These are phyloP conservation scores for Spiromastix sp. DNA, from an alignment of 2,329 filamentous ascomycete genomes.

Conservation along the genomic window DNA sequence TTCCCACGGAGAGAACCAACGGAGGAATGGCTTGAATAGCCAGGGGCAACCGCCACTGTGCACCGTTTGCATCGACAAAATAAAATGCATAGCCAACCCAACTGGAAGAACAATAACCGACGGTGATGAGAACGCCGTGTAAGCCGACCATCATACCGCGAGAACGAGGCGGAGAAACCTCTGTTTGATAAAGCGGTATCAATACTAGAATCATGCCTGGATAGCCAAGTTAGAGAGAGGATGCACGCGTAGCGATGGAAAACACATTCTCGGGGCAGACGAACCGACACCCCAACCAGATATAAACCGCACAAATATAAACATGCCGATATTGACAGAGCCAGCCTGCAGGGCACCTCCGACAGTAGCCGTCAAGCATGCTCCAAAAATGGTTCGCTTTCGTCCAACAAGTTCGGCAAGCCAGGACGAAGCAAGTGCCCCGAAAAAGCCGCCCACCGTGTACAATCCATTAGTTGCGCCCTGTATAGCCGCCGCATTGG, in stretches of 20 bases:
- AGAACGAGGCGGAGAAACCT: background rate
- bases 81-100: background rate
- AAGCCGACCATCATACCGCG: background rate
- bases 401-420: background rate
- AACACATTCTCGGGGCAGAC: too few species aligned
- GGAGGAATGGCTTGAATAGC: background rate
- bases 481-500: background rate
- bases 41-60: background rate
- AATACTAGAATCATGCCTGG: constrained; percentile 1
- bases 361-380: background rate
- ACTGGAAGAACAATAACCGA: background rate
- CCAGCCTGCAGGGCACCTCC: background rate
- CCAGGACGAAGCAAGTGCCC: background rate
- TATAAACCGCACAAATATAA: background rate
- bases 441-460: background rate
- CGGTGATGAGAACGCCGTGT: background rate
- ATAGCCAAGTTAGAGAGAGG: too few species aligned
- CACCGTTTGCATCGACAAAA: background rate
- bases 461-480: background rate
- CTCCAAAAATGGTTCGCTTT: background rate
- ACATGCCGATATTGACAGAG: background rate
- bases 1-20: background rate
- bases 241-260: too few species aligned
- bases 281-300: background rate
- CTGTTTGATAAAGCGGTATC: background rate